Base-by-base conservation (phyloP, 2,329 filamentous ascomycete genomes). In the Fusarium beomiforme region DNA sequence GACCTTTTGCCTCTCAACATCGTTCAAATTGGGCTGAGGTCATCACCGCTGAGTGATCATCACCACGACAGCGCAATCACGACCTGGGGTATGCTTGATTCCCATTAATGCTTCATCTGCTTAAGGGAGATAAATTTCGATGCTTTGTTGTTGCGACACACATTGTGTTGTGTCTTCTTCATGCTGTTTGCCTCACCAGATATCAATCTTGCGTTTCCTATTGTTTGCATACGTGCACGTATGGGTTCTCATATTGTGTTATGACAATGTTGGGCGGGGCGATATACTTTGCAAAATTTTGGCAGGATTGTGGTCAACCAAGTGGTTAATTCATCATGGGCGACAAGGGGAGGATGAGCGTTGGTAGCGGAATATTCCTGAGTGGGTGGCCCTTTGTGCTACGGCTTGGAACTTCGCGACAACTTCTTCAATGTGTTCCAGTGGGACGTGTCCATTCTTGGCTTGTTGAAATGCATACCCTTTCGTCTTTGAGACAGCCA, bases 1-100 rank as follows among this genome's bases (percentile, higher is more conserved):
- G 44, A 68, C 49, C 42, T 54, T 62, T 57, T 42, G 50, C 58
- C 55, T 33, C 44, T 43, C 37, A 54, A 68, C 68, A 62, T 69
- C 53, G 29, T 42, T 54, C 51, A 34, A 44, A 41, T 43, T 49
- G 59, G 68, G 44, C 68, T 69, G 68, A 70, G 68, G 65, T 59
- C 49, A 71, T 70, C 57, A 55, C 53, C 67, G 11, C 29, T 29
- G 29, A 68, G 57, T 26, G 36, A 70, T 67, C 41, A 53, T 49
- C 56, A 62, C 42, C 62, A 55, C 67, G 24, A 71, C 53, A 37
- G 41, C 50, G 26, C 43, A 55, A 51, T 56, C 41, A 49, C 41
- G 36, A 46, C 39, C 23, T 29, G 21, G 44, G 41, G 19, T 29
- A 68, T 54, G 34, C 46, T 57, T 47, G 41, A 59, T 26, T 49